These are phyloP conservation scores for Rhizophora apiculata DNA, from an alignment of 345 rosid genomes.

Conservation along the genomic window DNA sequence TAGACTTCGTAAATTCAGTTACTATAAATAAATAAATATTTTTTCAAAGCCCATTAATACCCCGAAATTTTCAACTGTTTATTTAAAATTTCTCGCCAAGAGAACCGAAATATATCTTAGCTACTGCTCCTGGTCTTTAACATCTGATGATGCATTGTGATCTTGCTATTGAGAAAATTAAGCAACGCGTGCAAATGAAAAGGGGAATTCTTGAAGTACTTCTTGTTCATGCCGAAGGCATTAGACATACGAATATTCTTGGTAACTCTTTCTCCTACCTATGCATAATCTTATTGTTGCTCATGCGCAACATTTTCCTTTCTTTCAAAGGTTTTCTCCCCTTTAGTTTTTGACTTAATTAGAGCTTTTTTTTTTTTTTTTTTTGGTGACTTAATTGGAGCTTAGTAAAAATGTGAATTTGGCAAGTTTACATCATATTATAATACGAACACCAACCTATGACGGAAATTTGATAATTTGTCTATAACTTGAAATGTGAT, in stretches of 20 bases:
- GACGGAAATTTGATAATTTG: no score
- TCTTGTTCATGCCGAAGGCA: conserved; percentile 78
- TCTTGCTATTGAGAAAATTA: no score
- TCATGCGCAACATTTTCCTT: no score
- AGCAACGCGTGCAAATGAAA: conserved; percentile 30
- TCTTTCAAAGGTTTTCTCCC: no score
- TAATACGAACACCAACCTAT: no score
- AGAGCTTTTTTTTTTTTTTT: background rate
- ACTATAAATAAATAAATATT: background rate
- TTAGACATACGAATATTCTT: conserved; percentile 56
- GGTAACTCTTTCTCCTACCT: conserved; percentile 35
- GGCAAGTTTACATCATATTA: no score
- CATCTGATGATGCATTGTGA: no score
- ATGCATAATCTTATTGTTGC: no score
- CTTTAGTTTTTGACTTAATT: background rate
- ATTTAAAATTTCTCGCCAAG: background rate
- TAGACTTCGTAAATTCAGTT: background rate
- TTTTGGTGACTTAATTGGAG: background rate
- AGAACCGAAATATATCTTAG: background rate
- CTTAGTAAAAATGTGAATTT: background rate
- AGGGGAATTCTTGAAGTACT: conserved; percentile 69
- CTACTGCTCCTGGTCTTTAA: no score
- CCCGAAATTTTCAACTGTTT: background rate
- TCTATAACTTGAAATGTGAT: no score
- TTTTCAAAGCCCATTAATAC: background rate